Base-by-base conservation (phyloP, 495 filamentous ascomycete species). In the Hypomontagnella monticulosa region DNA sequence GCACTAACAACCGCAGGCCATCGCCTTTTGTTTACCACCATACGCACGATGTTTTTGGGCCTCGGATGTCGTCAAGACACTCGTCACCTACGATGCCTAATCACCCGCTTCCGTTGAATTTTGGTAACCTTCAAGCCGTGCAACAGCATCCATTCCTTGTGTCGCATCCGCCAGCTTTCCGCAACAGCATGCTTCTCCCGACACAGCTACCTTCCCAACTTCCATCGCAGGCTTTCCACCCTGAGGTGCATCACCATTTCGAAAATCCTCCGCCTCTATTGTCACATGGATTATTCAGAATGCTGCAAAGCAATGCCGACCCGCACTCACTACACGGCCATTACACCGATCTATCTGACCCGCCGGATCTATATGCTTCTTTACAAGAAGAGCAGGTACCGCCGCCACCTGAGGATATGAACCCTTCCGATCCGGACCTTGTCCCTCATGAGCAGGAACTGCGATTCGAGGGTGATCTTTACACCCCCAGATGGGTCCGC, bases 401-500 rank as follows among this genome's bases (percentile, higher is more conserved):
- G 12, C 90, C 90, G 12, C 89, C 90, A 0, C 81, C 86, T 2
- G 85, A 91, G 56, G 90, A 92, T 72, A 90, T 92, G 88, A 86
- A 89, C 65, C 88, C 89, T 16, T 80, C 80, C 4, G 88, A 93
- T 63, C 87, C 86, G 2, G 87, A 91, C 43, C 78, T 91, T 57
- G 78, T 83, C 14, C 89, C 89, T 10, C 88, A 89, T 60, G 88
- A 90, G 71, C 90, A 93, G 74, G 88, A 91, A 48, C 77, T 91
- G n/a, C 82, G 90, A 30, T 93, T 92, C 57, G 86, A 88, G 49
- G 89, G 88, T 37, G 90, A 93, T 57, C 75, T 93, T 47, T 93
- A 93, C 76, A 93, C 90, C 1, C 91, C 90, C 1, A 82, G 77
- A 47, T 93, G 89, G 88, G 88, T 93, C 16, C 88, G 90, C 36